Evolutionary conservation across 257 asterid genomes (phyloP), one percentile per base, ranked within the genome.

Genomic region (Ophiorrhiza pumila): DNA sequence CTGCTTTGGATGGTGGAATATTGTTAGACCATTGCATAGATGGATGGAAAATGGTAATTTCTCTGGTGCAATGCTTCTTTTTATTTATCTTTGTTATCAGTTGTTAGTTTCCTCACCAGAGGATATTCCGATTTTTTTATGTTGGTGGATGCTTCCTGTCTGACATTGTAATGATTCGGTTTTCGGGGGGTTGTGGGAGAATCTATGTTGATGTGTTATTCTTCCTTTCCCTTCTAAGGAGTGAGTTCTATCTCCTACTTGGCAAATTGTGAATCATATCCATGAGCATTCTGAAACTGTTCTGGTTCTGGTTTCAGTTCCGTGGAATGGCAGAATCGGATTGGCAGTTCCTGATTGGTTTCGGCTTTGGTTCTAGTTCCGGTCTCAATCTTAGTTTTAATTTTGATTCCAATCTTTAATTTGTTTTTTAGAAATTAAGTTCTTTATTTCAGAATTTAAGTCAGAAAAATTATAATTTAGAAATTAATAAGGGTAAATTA

Each of bases 21-120:
- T 72, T 50, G 17, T 42, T 43, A 25, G 72, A 32, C n/a, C 68
- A 53, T 1, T 41, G 60, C 73, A 65, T 65, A 25, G 66, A 23
- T 39, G 56, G 50, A 13, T 74, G 78, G 73, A 64, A 65, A 50
- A 66, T 66, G 78, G 78, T 74, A 65, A 65, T 5, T 14, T 45
- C n/a, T 13, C 60, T 50, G 15, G 23, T 72, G 4, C 27, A 4
- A 18, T 18, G n/a, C 17, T 13, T 57, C 22, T 4, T 25, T 52
- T 35, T 41, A n/a, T 29, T 31, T 37, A 14, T 63, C 4, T 39
- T 6, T 49, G 7, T 22, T 12, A 46, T 1, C 62, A 52, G 23
- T 22, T 57, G 29, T 29, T 56, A 39, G 55, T 39, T 34, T 41
- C 22, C 1, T 42, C 49, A 31, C 17, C 37, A 27, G 18, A 66